Conservation (phyloP, 257 asterid species). For the Solanum chilense region DNA sequence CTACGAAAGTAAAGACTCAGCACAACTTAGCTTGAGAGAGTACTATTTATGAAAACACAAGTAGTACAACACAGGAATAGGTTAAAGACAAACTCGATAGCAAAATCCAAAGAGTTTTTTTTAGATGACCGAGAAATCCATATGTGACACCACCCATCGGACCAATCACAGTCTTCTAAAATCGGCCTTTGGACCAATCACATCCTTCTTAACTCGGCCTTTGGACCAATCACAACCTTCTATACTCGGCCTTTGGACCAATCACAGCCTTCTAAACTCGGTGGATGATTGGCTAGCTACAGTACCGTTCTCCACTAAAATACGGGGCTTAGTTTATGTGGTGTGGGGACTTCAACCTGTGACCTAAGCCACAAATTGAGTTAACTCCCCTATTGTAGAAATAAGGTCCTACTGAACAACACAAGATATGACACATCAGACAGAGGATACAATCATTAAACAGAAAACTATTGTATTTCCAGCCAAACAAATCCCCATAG, state of each 20-base stretch:
- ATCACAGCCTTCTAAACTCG: neutral
- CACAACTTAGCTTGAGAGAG: neutral
- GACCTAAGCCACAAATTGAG: neutral
- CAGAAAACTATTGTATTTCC: neutral
- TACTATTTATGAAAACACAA: neutral
- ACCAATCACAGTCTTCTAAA: neutral
- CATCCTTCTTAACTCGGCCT: too few species aligned
- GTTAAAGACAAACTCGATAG: neutral
- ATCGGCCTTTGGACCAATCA: neutral
- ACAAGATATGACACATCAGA: neutral
- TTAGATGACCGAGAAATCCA: neutral
- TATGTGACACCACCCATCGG: neutral
- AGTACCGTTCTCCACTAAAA: neutral
- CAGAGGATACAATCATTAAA: neutral
- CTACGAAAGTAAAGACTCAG: neutral
- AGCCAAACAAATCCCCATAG: neutral
- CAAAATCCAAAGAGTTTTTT: neutral
- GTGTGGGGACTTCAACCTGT: neutral
- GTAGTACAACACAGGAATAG: neutral
- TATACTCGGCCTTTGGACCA: too few species aligned
- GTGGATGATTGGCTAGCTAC: accelerated
- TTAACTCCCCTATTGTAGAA: neutral
- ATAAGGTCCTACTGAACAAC: accelerated
- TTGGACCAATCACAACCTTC: too few species aligned
- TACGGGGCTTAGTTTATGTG: neutral